phyloP scores from a whole-genome alignment of 768 basidiomycete genomes.

The Leucocoprinus sp. region DNA sequence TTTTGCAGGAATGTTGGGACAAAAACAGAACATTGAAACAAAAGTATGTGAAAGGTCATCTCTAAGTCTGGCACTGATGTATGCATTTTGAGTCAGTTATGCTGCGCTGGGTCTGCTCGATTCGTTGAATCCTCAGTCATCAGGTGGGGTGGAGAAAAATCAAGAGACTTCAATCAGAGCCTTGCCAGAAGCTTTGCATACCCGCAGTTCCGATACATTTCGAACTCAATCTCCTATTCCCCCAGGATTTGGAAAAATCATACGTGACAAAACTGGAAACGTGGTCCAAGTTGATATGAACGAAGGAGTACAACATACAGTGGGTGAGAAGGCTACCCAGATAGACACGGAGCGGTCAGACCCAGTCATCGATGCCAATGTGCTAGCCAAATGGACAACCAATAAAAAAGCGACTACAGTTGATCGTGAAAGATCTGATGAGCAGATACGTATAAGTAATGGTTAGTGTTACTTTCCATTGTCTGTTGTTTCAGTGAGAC shows the following conservation, averaged over 20 bases:
- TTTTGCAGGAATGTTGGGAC: constrained; percentile 83
- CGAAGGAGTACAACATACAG: constrained; percentile 30
- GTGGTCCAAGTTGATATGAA: constrained; percentile 62
- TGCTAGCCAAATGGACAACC: constrained; percentile 33
- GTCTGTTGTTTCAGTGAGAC: no score
- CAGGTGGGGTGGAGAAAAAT: constrained; percentile 59
- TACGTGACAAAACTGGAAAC: constrained; percentile 73
- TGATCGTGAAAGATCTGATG: constrained; percentile 12
- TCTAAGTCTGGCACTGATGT: no score
- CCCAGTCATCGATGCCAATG: constrained; percentile 24
- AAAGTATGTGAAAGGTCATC: no score
- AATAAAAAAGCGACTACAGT: constrained; percentile 23
- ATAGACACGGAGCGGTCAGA: constrained; percentile 34
- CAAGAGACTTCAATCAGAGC: constrained; percentile 12
- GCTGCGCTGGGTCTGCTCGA: constrained; percentile 66
- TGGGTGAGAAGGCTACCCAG: constrained; percentile 22
- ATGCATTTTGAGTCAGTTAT: constrained; percentile 44
- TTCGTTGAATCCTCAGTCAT: constrained; percentile 54
- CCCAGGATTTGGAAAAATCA: constrained; percentile 71
- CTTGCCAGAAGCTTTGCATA: constrained; percentile 1
- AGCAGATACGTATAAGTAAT: constrained; percentile 16
- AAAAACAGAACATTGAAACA: constrained; percentile 79
- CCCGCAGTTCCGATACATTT: background rate
- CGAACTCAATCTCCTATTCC: constrained; percentile 27
- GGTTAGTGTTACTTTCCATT: constrained; percentile 18